Evolutionary conservation across 805 yeast genomes (phyloP), one percentile per base, ranked within the genome.

Genomic region (Myxozyma kluyveri): DNA sequence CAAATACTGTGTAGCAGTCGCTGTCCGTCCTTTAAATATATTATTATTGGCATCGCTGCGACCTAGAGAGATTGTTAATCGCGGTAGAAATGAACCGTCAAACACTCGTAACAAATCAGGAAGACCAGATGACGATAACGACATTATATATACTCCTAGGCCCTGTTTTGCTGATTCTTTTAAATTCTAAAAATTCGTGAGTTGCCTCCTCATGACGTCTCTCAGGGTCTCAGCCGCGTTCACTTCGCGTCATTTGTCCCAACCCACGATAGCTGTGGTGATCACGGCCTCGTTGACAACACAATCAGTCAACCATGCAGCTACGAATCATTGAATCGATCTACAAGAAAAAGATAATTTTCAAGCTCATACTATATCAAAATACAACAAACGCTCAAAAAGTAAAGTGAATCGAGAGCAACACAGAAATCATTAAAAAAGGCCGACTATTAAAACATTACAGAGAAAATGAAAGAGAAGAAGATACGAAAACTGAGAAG

Each of bases 51-150:
- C 14, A 14, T 14, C 33, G 33, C n/a, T 9, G 22, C 9, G 17
- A 12, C 6, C 26, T 24, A 43, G 9, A 5, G 42, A 26, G 3
- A 47, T 18, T 12, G 7, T 12, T 27, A 47, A 4, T 5, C 21
- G n/a, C 2, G 53, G 50, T 31, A 51, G 50, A 18, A 42, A 39
- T 2, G 31, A 5, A 24, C 53, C 53, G 43, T 54, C 53, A 27
- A 54, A 54, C 12, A 54, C 52, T 6, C 53, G 50, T 10, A 54
- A 33, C 3, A 43, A 45, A 36, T 51, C 56, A 3, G 57, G 47
- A 7, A 40, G 18, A 24, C 27, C 31, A 3, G 54, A 45, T 54
- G 33, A 29, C 9, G 33, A 29, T n/a, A n/a, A n/a, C n/a, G n/a
- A n/a, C n/a, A n/a, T n/a, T n/a, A n/a, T n/a, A n/a, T n/a, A n/a